Base-by-base conservation (phyloP, 129 eudicot species). In the Artemisia annua region DNA sequence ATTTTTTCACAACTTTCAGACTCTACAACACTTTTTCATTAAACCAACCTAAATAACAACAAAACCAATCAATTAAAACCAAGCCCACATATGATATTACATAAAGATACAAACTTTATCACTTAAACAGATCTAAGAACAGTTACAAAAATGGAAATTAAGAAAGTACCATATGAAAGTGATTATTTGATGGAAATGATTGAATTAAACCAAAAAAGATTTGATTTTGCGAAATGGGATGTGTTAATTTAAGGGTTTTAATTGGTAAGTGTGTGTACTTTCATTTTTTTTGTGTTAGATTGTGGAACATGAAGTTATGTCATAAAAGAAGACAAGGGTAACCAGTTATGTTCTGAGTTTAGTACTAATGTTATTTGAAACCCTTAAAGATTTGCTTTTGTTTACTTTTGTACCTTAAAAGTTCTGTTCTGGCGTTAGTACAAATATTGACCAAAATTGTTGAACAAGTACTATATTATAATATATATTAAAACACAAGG, bases 201-300 rank as follows among this genome's bases (percentile, higher is more conserved):
- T 43, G 64, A 48, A 73, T 79, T 57, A 24, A 68, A 43, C 66
- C 77, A 1, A 19, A 51, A 10, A 55, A 79, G 78, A 74, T 77
- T 73, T 66, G 78, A 77, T 73, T 66, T 77, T 69, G 79, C 39
- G 73, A 77, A 63, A 71, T 53, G 79, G 81, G 65, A 30, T 59
- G 44, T 59, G 57, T 57, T 57, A 57, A 57, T 68, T 10, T 65
- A 43, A 2, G 49, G 77, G 57, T 63, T 80, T 66, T 67, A 44
- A 49, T 46, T 76, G 65, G 58, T 57, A 50, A 55, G 69, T 58
- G 73, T 58, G 73, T 30, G 58, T 51, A 66, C 32, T 18, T 72
- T 51, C 83, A 64, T 77, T 52, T 58, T 78, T 49, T 9, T 9
- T 19, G 28, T 65, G 67, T 63, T 24, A 73, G 62, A 63, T 73